phyloP scores from a whole-genome alignment of 176 grass and related monocot genomes.

The Oryza glumipatula region DNA sequence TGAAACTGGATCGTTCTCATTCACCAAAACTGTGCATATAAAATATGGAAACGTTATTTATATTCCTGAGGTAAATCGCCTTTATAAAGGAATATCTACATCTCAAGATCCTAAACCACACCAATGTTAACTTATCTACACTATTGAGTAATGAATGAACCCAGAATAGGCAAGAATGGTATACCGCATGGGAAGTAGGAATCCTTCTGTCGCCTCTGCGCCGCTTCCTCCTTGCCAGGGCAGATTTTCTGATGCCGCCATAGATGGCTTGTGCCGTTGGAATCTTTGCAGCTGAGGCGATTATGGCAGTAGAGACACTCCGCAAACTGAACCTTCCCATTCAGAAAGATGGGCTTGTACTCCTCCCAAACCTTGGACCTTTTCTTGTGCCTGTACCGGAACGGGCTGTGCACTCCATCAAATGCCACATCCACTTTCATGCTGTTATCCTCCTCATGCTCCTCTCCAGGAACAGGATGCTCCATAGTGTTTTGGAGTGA shows the following conservation, averaged over 20 bases:
- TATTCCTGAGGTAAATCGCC: background rate
- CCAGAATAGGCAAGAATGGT: background rate
- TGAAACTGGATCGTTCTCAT: conserved; percentile 30
- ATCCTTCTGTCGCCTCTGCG: conserved; percentile 39
- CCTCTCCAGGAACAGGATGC: conserved; percentile 20
- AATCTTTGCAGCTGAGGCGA: conserved; percentile 64
- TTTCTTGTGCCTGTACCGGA: conserved; percentile 62
- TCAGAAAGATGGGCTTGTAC: conserved; percentile 59
- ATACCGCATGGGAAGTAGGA: conserved; percentile 55
- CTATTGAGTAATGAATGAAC: background rate
- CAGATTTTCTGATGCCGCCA: conserved; percentile 71
- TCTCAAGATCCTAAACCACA: conserved; percentile 25
- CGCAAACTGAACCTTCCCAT: conserved; percentile 54
- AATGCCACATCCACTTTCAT: conserved; percentile 42
- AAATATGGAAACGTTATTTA: conserved; percentile 3
- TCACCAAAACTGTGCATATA: conserved; percentile 38
- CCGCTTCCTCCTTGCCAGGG: conserved; percentile 32
- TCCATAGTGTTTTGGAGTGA: conserved; percentile 26
- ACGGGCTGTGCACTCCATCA: background rate
- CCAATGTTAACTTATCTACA: conserved; percentile 1
- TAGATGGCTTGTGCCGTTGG: conserved; percentile 61
- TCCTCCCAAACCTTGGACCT: conserved; percentile 68
- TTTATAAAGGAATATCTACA: background rate
- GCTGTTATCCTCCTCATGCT: conserved; percentile 29
- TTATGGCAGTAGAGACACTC: conserved; percentile 61